Evolutionary conservation across 2,329 filamentous ascomycete genomes (phyloP).

Genomic region (Trichoderma sp.): DNA sequence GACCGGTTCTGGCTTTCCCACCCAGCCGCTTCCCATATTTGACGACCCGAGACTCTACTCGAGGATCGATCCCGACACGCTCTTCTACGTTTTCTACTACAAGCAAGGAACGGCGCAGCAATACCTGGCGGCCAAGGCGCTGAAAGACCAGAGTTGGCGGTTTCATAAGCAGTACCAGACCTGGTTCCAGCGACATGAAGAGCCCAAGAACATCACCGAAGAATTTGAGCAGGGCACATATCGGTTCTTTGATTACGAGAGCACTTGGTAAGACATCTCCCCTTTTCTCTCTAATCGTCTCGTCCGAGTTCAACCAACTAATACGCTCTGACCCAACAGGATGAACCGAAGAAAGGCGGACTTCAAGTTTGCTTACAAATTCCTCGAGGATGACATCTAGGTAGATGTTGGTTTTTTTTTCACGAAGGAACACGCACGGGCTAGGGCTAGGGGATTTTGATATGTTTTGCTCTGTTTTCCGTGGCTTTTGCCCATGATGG

Average conservation of each 20-base stretch:
- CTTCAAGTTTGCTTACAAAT: constrained; percentile 98
- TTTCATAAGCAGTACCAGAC: constrained; percentile 99
- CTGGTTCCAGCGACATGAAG: constrained; percentile 98
- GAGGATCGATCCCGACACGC: constrained; percentile 88
- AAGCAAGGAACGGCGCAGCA: constrained; percentile 95
- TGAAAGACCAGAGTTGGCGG: constrained; percentile 97
- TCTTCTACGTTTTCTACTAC: constrained; percentile 99
- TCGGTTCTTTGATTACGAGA: constrained; percentile 99
- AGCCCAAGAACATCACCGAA: constrained; percentile 97
- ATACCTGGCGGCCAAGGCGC: constrained; percentile 90
- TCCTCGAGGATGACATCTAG: constrained; percentile 87
- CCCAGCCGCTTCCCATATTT: constrained; percentile 88
- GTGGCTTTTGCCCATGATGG: constrained; percentile 3
- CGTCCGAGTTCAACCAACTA: not conserved
- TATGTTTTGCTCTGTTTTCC: constrained; percentile 22
- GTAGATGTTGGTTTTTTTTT: constrained; percentile 1
- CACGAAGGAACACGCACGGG: constrained; percentile 15
- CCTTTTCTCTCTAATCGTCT: not conserved
- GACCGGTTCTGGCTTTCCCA: constrained; percentile 82
- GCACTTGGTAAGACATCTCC: constrained; percentile 75
- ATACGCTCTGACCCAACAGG: constrained; percentile 56
- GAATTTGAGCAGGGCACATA: constrained; percentile 99
- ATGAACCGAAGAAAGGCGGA: constrained; percentile 98
- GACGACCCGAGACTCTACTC: constrained; percentile 87
- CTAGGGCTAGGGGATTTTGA: not conserved